Base-by-base conservation (phyloP, 257 asterid genomes). In the Nicotiana sylvestris region DNA sequence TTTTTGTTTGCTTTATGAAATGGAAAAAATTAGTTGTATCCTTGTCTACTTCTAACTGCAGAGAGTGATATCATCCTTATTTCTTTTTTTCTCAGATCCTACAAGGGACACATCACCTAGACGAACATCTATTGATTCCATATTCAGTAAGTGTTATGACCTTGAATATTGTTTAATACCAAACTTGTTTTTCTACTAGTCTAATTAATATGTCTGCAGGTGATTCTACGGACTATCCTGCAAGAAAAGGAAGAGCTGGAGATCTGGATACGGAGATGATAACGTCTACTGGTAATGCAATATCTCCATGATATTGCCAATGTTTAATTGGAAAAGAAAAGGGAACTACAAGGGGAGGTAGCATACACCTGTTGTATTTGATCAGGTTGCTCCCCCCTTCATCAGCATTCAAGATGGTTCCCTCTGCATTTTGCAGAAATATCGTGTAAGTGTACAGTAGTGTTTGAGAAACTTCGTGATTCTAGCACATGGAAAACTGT, bases 281-380 rank as follows among this genome's bases (percentile, higher is more conserved):
- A 62, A 80, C 92, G 17, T 83, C 97, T 69, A 66, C 81, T 61
- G 94, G 87, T 61, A 92, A 87, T 62, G 84, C 86, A 21, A 91
- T 90, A 97, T 89, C 91, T 53, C 97, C 93, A 17, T 90, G 87
- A 89, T 65, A 80, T 27, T 61, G 61, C 57, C 33, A 18, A 53
- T 21, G 27, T 9, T 84, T 66, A 57, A 61, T 12, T 81, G 88
- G 82, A 81, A 81, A 57, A 67, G 30, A 82, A 81, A 53, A 74
- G 76, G 51, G 13, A 68, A 65, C 67, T 11, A 70, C 65, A 27
- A 51, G 86, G 87, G 89, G 87, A 82, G 88, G 92, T 61, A 92
- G 95, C 89, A 85, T 82, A 82, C 49, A 84, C 95, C 95, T 86
- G 92, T 91, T 79, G 62, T 90, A 95, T 93, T 89, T 92, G 93